Evolutionary conservation across 805 yeast species (phyloP).

Genomic region (Starmerella asiatica): DNA sequence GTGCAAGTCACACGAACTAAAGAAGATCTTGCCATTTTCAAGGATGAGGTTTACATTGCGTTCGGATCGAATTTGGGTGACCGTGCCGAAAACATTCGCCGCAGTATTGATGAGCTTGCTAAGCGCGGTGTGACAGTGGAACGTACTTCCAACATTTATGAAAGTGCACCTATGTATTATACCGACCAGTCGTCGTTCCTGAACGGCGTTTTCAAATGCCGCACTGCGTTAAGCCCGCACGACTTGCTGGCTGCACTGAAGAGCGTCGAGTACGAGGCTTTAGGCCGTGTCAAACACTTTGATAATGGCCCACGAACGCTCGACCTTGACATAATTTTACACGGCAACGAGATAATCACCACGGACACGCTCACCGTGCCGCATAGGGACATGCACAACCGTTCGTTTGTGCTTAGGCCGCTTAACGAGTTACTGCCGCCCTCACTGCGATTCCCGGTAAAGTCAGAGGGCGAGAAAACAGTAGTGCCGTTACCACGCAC

Average conservation of each 20-base stretch:
- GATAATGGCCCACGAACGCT: conserved; percentile 89
- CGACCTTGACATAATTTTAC: conserved; percentile 76
- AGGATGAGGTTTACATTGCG: conserved; percentile 49
- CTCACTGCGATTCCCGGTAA: conserved; percentile 1
- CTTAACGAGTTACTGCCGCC: conserved; percentile 62
- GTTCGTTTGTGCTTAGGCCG: conserved; percentile 84
- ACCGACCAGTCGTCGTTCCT: conserved; percentile 65
- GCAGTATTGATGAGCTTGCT: conserved; percentile 40
- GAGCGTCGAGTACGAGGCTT: conserved; percentile 58
- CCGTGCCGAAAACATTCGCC: conserved; percentile 45
- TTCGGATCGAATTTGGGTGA: conserved; percentile 84
- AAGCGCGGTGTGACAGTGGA: conserved; percentile 35
- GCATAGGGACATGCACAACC: conserved; percentile 74
- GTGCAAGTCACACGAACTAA: conserved; percentile 49
- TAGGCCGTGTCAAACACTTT: conserved; percentile 59
- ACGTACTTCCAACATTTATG: conserved; percentile 63
- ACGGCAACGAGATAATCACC: conserved; percentile 45
- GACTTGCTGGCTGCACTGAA: conserved; percentile 51
- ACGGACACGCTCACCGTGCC: conserved; percentile 57
- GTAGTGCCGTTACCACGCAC: conserved; percentile 8
- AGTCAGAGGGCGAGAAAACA: conserved; percentile 3
- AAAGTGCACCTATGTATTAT: conserved; percentile 86
- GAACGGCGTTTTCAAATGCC: conserved; percentile 65
- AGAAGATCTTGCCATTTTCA: conserved; percentile 27
- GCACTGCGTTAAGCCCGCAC: conserved; percentile 51